These are phyloP conservation scores for Candida ipomoeae DNA, from an alignment of 805 yeast genomes.

Conservation along the genomic window DNA sequence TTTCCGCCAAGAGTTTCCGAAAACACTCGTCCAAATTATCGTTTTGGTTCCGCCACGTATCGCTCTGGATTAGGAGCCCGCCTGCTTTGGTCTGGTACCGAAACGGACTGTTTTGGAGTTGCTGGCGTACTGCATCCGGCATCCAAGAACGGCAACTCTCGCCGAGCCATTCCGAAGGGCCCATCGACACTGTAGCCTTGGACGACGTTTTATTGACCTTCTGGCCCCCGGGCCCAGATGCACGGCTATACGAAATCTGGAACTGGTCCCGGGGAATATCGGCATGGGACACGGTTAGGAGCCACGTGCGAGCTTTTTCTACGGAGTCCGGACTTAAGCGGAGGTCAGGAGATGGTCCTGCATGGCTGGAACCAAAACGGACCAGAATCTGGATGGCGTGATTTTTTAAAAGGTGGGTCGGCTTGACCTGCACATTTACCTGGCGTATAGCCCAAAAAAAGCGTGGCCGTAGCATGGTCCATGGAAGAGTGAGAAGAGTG, in stretches of 20 bases:
- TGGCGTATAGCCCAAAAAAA: neutral
- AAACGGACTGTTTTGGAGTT: slow-evolving; percentile 36
- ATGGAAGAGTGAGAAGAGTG: neutral
- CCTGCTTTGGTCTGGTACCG: slow-evolving; percentile 55
- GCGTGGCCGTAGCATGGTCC: neutral
- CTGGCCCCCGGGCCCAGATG: slow-evolving; percentile 88
- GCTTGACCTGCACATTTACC: no score
- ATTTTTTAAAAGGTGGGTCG: no score
- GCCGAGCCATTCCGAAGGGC: slow-evolving; percentile 39
- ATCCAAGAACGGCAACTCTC: slow-evolving; percentile 50
- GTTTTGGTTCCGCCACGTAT: slow-evolving; percentile 54
- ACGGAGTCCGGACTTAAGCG: slow-evolving; percentile 5
- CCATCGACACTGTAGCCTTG: slow-evolving; percentile 58
- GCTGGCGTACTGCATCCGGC: slow-evolving; percentile 47
- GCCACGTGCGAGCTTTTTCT: slow-evolving; percentile 41
- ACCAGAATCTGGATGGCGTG: no score
- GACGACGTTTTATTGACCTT: slow-evolving; percentile 72
- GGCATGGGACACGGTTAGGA: slow-evolving; percentile 23
- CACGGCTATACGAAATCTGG: slow-evolving; percentile 46
- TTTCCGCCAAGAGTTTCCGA: slow-evolving; percentile 51
- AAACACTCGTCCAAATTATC: slow-evolving; percentile 56
- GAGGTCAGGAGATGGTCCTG: neutral
- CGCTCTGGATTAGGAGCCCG: slow-evolving; percentile 57
- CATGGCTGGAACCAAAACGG: no score
- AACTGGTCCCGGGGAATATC: slow-evolving; percentile 46